These are phyloP conservation scores for Penicillium odoratum DNA, from an alignment of 495 filamentous ascomycete species.

Conservation along the genomic window DNA sequence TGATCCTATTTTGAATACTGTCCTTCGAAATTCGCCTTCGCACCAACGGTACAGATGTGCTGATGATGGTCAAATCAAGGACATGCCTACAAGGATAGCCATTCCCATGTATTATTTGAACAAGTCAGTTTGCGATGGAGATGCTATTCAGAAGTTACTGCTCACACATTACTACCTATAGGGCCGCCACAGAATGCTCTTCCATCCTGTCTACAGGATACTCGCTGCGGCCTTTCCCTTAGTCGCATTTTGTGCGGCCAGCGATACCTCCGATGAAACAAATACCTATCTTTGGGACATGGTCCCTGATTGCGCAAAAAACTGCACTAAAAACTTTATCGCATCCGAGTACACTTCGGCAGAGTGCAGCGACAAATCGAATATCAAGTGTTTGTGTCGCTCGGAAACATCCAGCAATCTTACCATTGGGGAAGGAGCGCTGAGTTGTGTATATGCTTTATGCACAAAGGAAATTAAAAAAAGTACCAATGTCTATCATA, in stretches of 20 bases:
- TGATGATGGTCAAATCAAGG: constrained; percentile 26
- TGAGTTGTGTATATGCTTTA: constrained; percentile 58
- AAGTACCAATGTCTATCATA: constrained; percentile 48
- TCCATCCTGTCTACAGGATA: constrained; percentile 29
- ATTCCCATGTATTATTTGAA: constrained; percentile 20
- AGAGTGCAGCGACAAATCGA: constrained; percentile 46
- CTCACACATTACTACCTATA: neutral
- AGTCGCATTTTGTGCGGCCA: constrained; percentile 16
- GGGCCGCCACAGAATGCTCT: constrained; percentile 37
- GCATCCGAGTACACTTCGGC: constrained; percentile 51
- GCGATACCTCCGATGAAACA: constrained; percentile 18
- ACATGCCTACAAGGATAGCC: constrained; percentile 31
- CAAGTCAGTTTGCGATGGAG: constrained; percentile 21
- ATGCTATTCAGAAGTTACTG: too few species aligned
- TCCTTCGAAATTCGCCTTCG: neutral
- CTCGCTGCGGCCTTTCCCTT: constrained; percentile 29
- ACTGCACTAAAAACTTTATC: constrained; percentile 64
- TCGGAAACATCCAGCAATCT: constrained; percentile 59
- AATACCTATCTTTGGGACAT: constrained; percentile 31
- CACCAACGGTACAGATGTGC: neutral
- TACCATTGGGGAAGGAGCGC: constrained; percentile 67
- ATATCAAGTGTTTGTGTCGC: constrained; percentile 63
- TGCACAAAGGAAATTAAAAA: constrained; percentile 34
- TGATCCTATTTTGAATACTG: constrained; percentile 1
- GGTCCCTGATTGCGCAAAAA: constrained; percentile 64